Conservation (phyloP, 129 eudicot species). For the Flaveria sonorensis region DNA sequence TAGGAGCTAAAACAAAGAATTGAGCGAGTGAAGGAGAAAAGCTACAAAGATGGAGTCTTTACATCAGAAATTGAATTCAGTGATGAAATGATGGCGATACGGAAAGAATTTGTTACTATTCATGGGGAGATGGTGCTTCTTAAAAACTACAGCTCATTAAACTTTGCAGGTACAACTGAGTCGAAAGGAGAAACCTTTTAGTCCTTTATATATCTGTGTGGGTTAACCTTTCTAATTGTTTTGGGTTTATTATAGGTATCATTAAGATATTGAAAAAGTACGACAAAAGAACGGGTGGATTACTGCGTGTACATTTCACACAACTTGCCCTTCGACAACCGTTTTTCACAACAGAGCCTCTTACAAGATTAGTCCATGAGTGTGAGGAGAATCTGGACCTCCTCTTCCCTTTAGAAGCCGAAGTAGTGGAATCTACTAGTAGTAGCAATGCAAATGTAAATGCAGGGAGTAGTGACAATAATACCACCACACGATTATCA, state of each 20-base stretch:
- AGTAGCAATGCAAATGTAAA: not conserved
- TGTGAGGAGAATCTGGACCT: conserved; percentile 86
- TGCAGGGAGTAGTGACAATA: conserved; percentile 5
- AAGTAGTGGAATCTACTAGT: conserved; percentile 60
- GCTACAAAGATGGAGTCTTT: conserved; percentile 50
- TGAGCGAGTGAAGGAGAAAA: conserved; percentile 54
- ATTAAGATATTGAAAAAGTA: conserved; percentile 84
- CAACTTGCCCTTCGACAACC: conserved; percentile 83
- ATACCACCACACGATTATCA: conserved; percentile 29
- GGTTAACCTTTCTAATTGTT: conserved; percentile 12
- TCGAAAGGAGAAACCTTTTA: not conserved
- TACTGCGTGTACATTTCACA: conserved; percentile 70
- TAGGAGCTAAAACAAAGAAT: conserved; percentile 75
- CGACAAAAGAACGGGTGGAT: conserved; percentile 88
- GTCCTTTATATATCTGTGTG: not conserved
- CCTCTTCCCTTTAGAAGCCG: conserved; percentile 73
- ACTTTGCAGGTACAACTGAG: conserved; percentile 72
- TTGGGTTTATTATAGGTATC: conserved; percentile 49
- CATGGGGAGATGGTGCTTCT: conserved; percentile 98
- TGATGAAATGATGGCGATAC: conserved; percentile 68
- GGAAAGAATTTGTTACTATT: conserved; percentile 71
- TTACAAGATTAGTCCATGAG: conserved; percentile 69
- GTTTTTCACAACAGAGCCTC: conserved; percentile 83
- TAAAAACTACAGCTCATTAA: conserved; percentile 86
- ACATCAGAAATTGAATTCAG: conserved; percentile 63